A percentile compares a stretch with the other conserved stretches of the same genome.
Evolutionary conservation across 352 stramenopile genomes (phyloP).

Genomic region (Pythium phragmitis): DNA sequence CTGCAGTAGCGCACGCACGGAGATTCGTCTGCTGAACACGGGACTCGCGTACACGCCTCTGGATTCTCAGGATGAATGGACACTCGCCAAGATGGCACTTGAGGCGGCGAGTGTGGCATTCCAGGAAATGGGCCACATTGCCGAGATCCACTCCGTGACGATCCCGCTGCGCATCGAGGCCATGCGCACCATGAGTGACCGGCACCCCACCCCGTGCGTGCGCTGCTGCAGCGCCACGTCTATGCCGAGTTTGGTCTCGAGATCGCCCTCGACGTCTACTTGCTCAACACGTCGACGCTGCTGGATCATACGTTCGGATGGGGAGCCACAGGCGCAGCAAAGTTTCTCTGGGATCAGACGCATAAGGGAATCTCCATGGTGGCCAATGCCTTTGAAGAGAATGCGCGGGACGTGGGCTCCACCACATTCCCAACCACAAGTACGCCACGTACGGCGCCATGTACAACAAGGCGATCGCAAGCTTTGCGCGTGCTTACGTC

Average conservation of each 20-base stretch:
- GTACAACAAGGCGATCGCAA: conserved; percentile 30
- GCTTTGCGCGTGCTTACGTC: conserved; percentile 28
- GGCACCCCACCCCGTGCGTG: conserved; percentile 13
- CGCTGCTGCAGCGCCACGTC: conserved; percentile 41
- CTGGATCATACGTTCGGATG: conserved; percentile 48
- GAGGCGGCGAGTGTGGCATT: conserved; percentile 12
- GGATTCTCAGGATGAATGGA: conserved; percentile 20
- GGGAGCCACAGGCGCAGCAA: conserved; percentile 31
- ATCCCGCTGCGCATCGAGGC: conserved; percentile 44
- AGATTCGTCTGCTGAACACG: conserved; percentile 22
- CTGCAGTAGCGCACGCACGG: conserved; percentile 30
- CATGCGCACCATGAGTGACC: conserved; percentile 30
- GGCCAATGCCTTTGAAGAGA: conserved; percentile 15
- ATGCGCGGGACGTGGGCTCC: conserved; percentile 24
- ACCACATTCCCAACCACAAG: conserved; percentile 34
- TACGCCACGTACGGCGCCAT: conserved; percentile 37
- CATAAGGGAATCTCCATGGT: conserved; percentile 19
- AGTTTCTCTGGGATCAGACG: conserved; percentile 31
- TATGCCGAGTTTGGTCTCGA: conserved; percentile 43
- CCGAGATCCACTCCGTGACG: conserved; percentile 25
- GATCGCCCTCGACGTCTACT: conserved; percentile 21
- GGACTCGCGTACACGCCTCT: conserved; percentile 19
- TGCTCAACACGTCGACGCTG: conserved; percentile 29
- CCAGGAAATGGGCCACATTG: conserved; percentile 22
- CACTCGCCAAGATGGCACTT: conserved; percentile 25